Percentiles rank a stretch among this genome's conserved stretches.
phyloP scores from a whole-genome alignment of 441 rosid genomes.

The Gossypium gossypioides region DNA sequence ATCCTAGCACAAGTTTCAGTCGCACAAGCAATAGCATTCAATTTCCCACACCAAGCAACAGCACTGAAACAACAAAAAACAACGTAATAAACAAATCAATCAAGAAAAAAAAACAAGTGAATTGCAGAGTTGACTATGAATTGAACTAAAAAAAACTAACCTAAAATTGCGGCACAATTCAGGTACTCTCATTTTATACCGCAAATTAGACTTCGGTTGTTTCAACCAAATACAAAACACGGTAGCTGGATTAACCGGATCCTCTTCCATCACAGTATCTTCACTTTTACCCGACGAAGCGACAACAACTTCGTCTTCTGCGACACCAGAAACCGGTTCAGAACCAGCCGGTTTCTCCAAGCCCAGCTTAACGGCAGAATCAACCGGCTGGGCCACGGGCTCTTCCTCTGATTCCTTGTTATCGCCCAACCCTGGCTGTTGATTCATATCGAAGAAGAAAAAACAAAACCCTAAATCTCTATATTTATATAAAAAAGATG shows the following conservation, averaged over 20 bases:
- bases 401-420: constrained; percentile 34
- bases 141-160: constrained; percentile 23
- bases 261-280: constrained; percentile 82
- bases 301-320: constrained; percentile 25
- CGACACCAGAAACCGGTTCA: constrained; percentile 11
- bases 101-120: not conserved
- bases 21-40: constrained; percentile 97
- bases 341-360: constrained; percentile 9
- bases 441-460: constrained; percentile 33
- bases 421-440: constrained; percentile 22
- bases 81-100: not conserved
- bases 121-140: not conserved
- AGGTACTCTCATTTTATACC: constrained; percentile 79
- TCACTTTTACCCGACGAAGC: constrained; percentile 29
- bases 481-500: constrained; percentile 17
- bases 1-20: constrained; percentile 97
- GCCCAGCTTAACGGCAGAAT: constrained; percentile 10
- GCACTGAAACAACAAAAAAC: constrained; percentile 42
- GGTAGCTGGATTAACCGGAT: constrained; percentile 63
- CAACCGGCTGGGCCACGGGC: constrained; percentile 18
- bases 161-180: constrained; percentile 84
- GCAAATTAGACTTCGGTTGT: constrained; percentile 71
- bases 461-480: constrained; percentile 37
- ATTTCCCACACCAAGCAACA: constrained; percentile 97
- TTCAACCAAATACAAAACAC: constrained; percentile 79